Conservation (phyloP, 805 yeast genomes). For the Candida sanyiensis region DNA sequence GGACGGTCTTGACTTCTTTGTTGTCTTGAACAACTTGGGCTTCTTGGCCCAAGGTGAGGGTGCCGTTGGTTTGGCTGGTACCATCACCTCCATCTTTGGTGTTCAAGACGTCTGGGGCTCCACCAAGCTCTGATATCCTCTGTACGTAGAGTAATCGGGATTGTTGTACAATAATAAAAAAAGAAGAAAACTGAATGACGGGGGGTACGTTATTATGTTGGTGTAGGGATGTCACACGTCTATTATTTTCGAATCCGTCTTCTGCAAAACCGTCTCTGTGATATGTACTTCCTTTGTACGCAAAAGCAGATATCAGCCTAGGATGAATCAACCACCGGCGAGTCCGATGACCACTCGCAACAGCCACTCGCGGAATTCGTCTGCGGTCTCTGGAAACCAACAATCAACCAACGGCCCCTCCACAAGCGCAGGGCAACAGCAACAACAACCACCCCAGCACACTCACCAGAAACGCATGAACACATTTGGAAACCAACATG, state of each 20-base stretch:
- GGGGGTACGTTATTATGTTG: too few relatives aligned
- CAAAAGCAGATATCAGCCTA: too few relatives aligned
- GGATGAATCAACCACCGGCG: slow-evolving; percentile 11
- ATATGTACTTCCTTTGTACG: too few relatives aligned
- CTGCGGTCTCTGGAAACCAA: background rate
- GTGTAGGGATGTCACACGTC: slow-evolving; percentile 4
- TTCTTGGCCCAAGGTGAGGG: slow-evolving; percentile 67
- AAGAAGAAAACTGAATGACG: too few relatives aligned
- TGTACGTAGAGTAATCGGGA: too few relatives aligned
- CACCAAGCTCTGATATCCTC: slow-evolving; percentile 29
- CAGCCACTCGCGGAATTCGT: background rate
- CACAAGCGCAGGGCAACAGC: background rate
- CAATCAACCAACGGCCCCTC: background rate
- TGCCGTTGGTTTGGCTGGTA: slow-evolving; percentile 77
- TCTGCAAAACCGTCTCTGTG: too few relatives aligned
- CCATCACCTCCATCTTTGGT: slow-evolving; percentile 74
- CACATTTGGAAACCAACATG: slow-evolving; percentile 27
- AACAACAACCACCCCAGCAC: slow-evolving; percentile 3
- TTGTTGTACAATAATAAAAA: too few relatives aligned
- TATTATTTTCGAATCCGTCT: too few relatives aligned
- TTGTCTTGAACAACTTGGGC: slow-evolving; percentile 66
- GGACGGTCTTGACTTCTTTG: slow-evolving; percentile 69
- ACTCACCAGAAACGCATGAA: slow-evolving; percentile 21
- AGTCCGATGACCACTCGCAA: slow-evolving; percentile 1
- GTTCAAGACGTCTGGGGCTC: slow-evolving; percentile 64